Evolutionary conservation across 306 rosid species (phyloP).

Genomic region (Glycine tomentella): DNA sequence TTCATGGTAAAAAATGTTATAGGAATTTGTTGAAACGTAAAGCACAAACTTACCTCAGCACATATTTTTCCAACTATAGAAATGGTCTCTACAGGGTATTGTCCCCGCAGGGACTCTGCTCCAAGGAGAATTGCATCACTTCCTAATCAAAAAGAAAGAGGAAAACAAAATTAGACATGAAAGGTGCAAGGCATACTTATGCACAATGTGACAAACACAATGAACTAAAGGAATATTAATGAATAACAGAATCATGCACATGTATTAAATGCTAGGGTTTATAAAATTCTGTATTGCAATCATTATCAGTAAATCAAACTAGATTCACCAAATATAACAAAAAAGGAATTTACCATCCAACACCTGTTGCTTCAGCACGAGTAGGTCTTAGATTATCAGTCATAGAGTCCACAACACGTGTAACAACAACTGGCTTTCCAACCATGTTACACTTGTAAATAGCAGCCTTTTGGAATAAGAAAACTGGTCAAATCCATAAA

Average conservation of each 20-base stretch:
- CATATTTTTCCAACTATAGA: conserved; percentile 89
- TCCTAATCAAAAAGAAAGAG: conserved; percentile 60
- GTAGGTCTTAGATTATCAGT: conserved; percentile 97
- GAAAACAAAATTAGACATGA: conserved; percentile 21
- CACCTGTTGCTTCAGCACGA: conserved; percentile 99
- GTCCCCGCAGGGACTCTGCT: conserved; percentile 93
- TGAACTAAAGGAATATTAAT: conserved; percentile 35
- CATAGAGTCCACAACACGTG: conserved; percentile 98
- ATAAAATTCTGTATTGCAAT: background rate
- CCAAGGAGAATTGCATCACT: conserved; percentile 97
- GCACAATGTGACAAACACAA: conserved; percentile 28
- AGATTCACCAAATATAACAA: conserved; percentile 34
- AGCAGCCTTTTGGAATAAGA: conserved; percentile 95
- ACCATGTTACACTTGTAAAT: conserved; percentile 96
- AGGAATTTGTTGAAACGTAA: conserved; percentile 26
- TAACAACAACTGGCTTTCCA: conserved; percentile 96
- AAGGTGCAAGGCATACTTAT: conserved; percentile 28
- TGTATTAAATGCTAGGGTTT: background rate
- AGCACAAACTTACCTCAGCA: conserved; percentile 69
- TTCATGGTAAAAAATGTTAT: background rate
- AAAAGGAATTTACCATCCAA: conserved; percentile 71
- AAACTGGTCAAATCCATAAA: conserved; percentile 64
- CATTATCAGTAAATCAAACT: conserved; percentile 5
- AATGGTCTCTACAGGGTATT: conserved; percentile 92
- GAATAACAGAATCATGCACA: conserved; percentile 18